Evolutionary conservation across 2,329 filamentous ascomycete species (phyloP).

Genomic region (Zalaria sp.): DNA sequence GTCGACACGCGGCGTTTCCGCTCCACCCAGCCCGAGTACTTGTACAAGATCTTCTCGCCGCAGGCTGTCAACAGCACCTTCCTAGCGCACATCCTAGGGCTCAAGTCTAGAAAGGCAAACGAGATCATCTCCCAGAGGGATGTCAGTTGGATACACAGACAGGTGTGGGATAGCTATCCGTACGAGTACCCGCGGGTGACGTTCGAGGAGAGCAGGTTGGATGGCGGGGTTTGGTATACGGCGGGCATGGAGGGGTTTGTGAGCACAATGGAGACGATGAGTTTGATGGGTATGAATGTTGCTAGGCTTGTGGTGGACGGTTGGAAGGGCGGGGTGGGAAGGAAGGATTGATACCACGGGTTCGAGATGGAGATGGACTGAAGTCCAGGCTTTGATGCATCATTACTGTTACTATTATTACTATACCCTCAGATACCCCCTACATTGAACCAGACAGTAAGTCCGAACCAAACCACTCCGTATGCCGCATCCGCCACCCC

Average conservation of each 20-base stretch:
- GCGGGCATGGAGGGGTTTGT: conserved; percentile 80
- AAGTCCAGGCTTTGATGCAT: too few relatives aligned
- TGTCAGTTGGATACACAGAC: conserved; percentile 65
- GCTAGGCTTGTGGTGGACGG: conserved; percentile 56
- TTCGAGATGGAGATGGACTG: too few relatives aligned
- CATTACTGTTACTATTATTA: too few relatives aligned
- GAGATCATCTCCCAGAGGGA: conserved; percentile 20
- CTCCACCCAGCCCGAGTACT: conserved; percentile 29
- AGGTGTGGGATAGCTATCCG: conserved; percentile 75
- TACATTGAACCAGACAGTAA: too few relatives aligned
- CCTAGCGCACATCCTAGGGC: conserved; percentile 34
- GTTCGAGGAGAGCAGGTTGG: conserved; percentile 68
- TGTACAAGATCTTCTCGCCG: conserved; percentile 56
- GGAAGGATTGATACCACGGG: not conserved
- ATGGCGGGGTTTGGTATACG: conserved; percentile 52
- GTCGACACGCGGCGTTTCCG: conserved; percentile 31
- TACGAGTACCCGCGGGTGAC: conserved; percentile 70
- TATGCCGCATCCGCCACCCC: too few relatives aligned
- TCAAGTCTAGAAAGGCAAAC: conserved; percentile 16
- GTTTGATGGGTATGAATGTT: conserved; percentile 79
- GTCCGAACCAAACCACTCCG: too few relatives aligned
- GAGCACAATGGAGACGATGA: conserved; percentile 93
- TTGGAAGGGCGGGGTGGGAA: conserved; percentile 18
- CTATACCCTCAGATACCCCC: too few relatives aligned
- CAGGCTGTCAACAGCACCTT: conserved; percentile 31